phyloP scores from a whole-genome alignment of 192 early-diverging fungal species.

The Backusella psychrophila region DNA sequence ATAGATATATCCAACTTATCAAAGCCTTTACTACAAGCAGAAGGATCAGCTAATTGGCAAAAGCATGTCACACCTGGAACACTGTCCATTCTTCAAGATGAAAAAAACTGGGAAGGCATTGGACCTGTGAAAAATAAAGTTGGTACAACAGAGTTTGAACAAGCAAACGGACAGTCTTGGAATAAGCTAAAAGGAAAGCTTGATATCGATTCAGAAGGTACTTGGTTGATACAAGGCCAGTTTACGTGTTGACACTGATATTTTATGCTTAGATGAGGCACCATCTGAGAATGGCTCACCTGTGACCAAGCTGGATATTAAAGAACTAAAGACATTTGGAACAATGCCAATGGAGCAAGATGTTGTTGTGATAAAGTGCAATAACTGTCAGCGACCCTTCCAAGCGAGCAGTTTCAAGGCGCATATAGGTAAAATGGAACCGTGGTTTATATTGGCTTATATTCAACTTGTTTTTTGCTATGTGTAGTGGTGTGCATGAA shows the following conservation, averaged over 20 bases:
- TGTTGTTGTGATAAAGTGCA: slow-evolving; percentile 63
- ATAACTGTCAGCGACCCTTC: slow-evolving; percentile 60
- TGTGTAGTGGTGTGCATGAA: neutral
- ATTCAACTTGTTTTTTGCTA: neutral
- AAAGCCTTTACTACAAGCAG: slow-evolving; percentile 17
- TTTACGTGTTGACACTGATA: neutral
- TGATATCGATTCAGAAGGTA: slow-evolving; percentile 25
- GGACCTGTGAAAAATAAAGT: slow-evolving; percentile 24
- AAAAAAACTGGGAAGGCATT: slow-evolving; percentile 43
- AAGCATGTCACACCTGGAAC: slow-evolving; percentile 46
- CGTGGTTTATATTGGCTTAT: neutral
- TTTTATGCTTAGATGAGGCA: slow-evolving; percentile 22
- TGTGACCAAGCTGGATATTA: slow-evolving; percentile 31
- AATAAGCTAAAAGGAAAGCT: slow-evolving; percentile 33
- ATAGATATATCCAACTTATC: slow-evolving; percentile 29
- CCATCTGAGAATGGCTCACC: slow-evolving; percentile 32
- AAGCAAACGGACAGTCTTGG: slow-evolving; percentile 27
- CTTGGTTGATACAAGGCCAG: neutral
- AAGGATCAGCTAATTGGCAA: slow-evolving; percentile 28
- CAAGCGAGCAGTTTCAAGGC: slow-evolving; percentile 57
- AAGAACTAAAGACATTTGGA: slow-evolving; percentile 54
- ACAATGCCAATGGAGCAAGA: slow-evolving; percentile 61
- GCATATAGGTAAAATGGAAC: slow-evolving; percentile 51
- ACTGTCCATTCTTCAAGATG: slow-evolving; percentile 47
- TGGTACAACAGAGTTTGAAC: slow-evolving; percentile 28